phyloP scores from a whole-genome alignment of 768 basidiomycete species.

The Phaffia australis region DNA sequence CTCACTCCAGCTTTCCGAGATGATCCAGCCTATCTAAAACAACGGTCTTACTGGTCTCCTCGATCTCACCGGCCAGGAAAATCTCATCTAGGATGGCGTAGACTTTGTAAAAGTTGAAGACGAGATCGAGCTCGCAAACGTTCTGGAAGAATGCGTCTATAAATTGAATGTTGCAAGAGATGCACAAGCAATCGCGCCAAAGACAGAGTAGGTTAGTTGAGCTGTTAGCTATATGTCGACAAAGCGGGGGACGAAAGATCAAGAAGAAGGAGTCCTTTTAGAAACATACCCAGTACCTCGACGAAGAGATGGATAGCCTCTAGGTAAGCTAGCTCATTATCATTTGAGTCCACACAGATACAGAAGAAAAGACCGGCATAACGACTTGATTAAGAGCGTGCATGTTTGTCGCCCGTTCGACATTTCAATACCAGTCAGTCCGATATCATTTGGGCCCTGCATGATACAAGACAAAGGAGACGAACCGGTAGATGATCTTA shows the following conservation, averaged over 20 bases:
- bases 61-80: constrained; percentile 94
- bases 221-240: constrained; percentile 2
- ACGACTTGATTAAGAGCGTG: constrained; percentile 38
- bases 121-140: constrained; percentile 92
- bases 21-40: constrained; percentile 81
- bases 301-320: constrained; percentile 98
- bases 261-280: neutral
- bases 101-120: constrained; percentile 99
- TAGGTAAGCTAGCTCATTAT: constrained; percentile 93
- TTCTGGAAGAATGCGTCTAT: constrained; percentile 97
- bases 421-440: neutral
- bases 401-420: neutral
- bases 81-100: constrained; percentile 98
- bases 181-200: neutral
- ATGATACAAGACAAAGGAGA: neutral
- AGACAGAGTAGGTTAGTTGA: constrained; percentile 6
- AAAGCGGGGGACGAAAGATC: neutral
- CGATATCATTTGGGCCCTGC: neutral
- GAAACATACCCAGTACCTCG: constrained; percentile 73
- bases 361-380: constrained; percentile 98
- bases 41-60: constrained; percentile 95
- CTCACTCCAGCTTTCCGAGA: constrained; percentile 80
- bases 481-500: constrained; percentile 78
- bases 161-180: constrained; percentile 2
- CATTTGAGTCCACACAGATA: constrained; percentile 92